Base-by-base conservation (phyloP, 371 early-diverging fungal genomes). In the Mucor irregularis region DNA sequence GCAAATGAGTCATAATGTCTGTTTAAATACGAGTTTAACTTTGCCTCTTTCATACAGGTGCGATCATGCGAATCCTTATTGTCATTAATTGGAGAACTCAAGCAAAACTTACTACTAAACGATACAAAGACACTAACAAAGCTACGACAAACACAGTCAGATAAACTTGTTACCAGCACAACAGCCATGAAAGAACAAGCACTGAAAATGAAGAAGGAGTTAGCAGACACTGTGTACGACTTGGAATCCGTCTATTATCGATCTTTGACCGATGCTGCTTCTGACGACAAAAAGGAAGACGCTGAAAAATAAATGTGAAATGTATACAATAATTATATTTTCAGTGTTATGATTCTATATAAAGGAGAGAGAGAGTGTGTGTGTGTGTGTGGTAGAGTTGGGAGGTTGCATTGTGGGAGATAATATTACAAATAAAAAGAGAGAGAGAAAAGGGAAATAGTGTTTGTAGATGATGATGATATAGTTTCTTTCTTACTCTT, bases 21-120 rank as follows among this genome's bases (percentile, higher is more conserved):
- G 34, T 10, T 4, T 14, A 26, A 22, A 25, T 25, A 33, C 34
- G 7, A 26, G 13, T 33, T 29, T 40, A 10, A 11, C 26, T 11
- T 14, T 13, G 19, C 14, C 22, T 19, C n/a, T 19, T 9, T 21
- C 4, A 6, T 8, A 0, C 53, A 85, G 86, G 76, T 84, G 2
- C 77, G 79, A 49, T 81, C 88, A 0, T 78, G 83, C 29, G 86
- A 90, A 64, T 81, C 87, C 0, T 66, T 90, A 16, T 63, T 90
- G 2, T 70, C 82, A 8, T 64, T 90, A 33, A 85, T 87, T 44
- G 76, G 81, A 0, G 90, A 87, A 48, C 49, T 90, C 38, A 88
- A 87, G 47, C 87, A 87, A 49, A 78, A 80, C 2, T 61, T 88
- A 34, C 63, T 88, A 1, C 58, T 90, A 14, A 88, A 87, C 44